A percentile compares a stretch with the other conserved stretches of the same genome.
Evolutionary conservation across 2,329 filamentous ascomycete genomes (phyloP).

Genomic region (Neonectria punicea): DNA sequence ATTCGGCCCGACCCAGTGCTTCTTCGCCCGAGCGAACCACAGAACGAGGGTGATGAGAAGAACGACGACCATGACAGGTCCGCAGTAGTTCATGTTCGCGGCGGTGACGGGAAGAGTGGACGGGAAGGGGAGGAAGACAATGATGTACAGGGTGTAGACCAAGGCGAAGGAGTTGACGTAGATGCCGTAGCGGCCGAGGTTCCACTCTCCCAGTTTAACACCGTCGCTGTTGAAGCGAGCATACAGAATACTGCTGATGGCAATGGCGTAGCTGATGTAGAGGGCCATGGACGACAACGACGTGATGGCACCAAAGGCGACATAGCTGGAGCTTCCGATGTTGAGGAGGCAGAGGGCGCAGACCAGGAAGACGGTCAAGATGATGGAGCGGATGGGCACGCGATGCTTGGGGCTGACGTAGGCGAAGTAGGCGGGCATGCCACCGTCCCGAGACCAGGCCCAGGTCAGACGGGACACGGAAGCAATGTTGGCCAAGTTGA

Average conservation of each 20-base stretch:
- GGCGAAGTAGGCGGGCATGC: slow-evolving; percentile 39
- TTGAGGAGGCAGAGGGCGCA: slow-evolving; percentile 41
- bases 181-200: slow-evolving; percentile 33
- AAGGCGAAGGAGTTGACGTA: slow-evolving; percentile 36
- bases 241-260: slow-evolving; percentile 39
- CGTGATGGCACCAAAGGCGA: slow-evolving; percentile 40
- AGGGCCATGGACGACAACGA: slow-evolving; percentile 38
- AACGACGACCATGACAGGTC: slow-evolving; percentile 38
- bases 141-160: slow-evolving; percentile 38
- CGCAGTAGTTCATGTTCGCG: slow-evolving; percentile 40
- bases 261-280: slow-evolving; percentile 41
- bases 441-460: slow-evolving; percentile 42
- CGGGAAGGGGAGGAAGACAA: slow-evolving; percentile 41
- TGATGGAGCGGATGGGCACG: slow-evolving; percentile 37
- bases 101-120: slow-evolving; percentile 37
- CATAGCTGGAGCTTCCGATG: slow-evolving; percentile 39
- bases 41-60: slow-evolving; percentile 31
- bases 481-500: slow-evolving; percentile 39
- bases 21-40: slow-evolving; percentile 34
- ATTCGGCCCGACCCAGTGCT: slow-evolving; percentile 38
- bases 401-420: slow-evolving; percentile 38
- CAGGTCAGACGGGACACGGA: slow-evolving; percentile 40
- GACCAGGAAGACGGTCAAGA: slow-evolving; percentile 39
- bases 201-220: slow-evolving; percentile 40
- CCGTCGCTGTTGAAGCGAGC: slow-evolving; percentile 23